phyloP scores from a whole-genome alignment of 176 grass and related monocot genomes.

The Microstegium vimineum region DNA sequence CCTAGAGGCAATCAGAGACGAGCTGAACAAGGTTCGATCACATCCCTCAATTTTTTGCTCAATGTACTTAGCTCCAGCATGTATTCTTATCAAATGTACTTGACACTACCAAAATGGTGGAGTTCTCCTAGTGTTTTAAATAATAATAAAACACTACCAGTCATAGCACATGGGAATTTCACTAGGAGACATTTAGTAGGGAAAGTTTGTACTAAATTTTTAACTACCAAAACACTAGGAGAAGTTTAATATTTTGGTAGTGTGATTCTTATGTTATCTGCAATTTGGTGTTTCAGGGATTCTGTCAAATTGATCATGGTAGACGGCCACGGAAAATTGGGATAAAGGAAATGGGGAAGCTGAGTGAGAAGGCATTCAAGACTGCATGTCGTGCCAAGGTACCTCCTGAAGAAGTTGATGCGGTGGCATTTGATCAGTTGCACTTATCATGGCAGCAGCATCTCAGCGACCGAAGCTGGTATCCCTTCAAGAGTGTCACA shows the following conservation, averaged over 20 bases:
- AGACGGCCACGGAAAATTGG: conserved; percentile 21
- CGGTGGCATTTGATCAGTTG: background rate
- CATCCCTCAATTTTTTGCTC: background rate
- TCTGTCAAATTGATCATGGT: conserved; percentile 1
- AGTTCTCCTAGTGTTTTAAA: no score
- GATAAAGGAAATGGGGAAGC: conserved; percentile 45
- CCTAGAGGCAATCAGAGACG: conserved; percentile 5
- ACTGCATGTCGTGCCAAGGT: conserved; percentile 20
- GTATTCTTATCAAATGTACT: background rate
- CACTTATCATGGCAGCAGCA: conserved; percentile 35
- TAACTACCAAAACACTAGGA: no score
- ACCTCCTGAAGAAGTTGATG: conserved; percentile 9
- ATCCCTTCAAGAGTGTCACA: conserved; percentile 29
- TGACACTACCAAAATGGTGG: no score
- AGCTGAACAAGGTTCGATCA: conserved; percentile 31
- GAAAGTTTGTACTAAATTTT: no score
- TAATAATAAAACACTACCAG: no score
- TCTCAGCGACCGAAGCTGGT: conserved; percentile 29
- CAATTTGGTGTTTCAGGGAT: conserved; percentile 14
- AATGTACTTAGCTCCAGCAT: background rate
- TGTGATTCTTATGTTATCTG: background rate
- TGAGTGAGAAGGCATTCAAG: conserved; percentile 31
- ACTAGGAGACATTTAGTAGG: no score
- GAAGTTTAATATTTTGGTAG: no score
- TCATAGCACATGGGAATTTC: no score